phyloP scores from a whole-genome alignment of 768 basidiomycete species.

The Cantharellus anzutake region DNA sequence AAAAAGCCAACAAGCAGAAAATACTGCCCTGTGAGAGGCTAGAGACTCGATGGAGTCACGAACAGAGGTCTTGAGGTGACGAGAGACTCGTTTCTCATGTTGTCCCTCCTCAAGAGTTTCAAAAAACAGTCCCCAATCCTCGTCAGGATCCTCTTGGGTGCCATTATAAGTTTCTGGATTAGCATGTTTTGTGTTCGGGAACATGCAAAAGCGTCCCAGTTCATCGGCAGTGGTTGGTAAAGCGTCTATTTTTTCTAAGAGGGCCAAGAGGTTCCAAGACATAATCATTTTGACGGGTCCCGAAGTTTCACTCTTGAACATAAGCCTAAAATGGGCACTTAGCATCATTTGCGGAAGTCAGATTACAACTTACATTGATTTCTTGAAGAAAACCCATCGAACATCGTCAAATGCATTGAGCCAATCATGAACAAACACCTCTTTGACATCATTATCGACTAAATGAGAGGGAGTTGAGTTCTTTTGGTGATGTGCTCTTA shows the following conservation, averaged over 20 bases:
- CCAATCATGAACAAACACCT: slow-evolving; percentile 50
- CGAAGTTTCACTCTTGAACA: not conserved
- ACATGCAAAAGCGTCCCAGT: too few relatives aligned
- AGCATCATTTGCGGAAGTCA: not conserved
- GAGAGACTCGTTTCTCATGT: not conserved
- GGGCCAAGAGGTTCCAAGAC: too few relatives aligned
- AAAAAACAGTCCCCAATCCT: too few relatives aligned
- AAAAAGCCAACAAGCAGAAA: slow-evolving; percentile 63
- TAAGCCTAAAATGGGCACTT: not conserved
- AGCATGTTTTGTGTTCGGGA: too few relatives aligned
- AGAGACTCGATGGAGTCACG: slow-evolving; percentile 45
- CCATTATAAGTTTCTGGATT: too few relatives aligned
- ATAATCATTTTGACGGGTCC: too few relatives aligned
- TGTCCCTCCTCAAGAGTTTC: not conserved
- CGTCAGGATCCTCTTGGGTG: too few relatives aligned
- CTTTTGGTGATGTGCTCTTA: slow-evolving; percentile 7
- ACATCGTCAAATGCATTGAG: slow-evolving; percentile 65
- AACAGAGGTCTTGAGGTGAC: slow-evolving; percentile 30
- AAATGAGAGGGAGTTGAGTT: not conserved
- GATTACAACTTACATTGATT: slow-evolving; percentile 29
- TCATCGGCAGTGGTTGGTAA: too few relatives aligned
- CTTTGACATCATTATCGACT: slow-evolving; percentile 39
- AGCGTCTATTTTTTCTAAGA: too few relatives aligned
- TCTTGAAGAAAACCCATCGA: slow-evolving; percentile 76
- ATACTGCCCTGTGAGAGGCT: slow-evolving; percentile 43